Percentiles rank a stretch among this genome's conserved stretches.
phyloP scores from a whole-genome alignment of 1,139 yeast genomes.

The Magnusiomyces suaveolens region DNA sequence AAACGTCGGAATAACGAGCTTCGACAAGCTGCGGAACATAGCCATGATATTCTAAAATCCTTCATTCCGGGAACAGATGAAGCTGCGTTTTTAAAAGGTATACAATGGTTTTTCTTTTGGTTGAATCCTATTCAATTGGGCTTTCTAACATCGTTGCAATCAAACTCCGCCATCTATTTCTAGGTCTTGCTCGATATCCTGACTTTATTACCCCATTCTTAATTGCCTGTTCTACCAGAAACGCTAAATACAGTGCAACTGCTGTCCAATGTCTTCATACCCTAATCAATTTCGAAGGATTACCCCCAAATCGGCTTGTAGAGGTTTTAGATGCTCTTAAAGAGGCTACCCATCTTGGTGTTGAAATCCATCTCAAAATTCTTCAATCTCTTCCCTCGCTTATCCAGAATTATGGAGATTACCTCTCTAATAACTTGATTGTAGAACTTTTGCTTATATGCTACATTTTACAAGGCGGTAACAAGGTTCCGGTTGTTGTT shows the following conservation, averaged over 20 bases:
- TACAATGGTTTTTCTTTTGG: no score
- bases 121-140: slow-evolving; percentile 7
- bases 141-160: slow-evolving; percentile 21
- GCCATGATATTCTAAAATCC: slow-evolving; percentile 42
- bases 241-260: slow-evolving; percentile 60
- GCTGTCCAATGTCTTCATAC: slow-evolving; percentile 63
- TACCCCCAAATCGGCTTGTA: slow-evolving; percentile 46
- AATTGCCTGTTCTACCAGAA: slow-evolving; percentile 62
- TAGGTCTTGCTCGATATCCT: slow-evolving; percentile 36
- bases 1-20: slow-evolving; percentile 62
- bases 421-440: slow-evolving; percentile 48
- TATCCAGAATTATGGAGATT: slow-evolving; percentile 50
- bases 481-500: slow-evolving; percentile 66
- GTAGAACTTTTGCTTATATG: slow-evolving; percentile 59
- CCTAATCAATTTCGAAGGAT: slow-evolving; percentile 42
- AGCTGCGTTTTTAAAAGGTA: slow-evolving; percentile 28
- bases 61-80: slow-evolving; percentile 27
- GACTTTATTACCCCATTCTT: slow-evolving; percentile 62
- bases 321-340: slow-evolving; percentile 54
- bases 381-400: slow-evolving; percentile 74
- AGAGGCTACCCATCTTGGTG: slow-evolving; percentile 67
- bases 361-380: slow-evolving; percentile 80
- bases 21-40: slow-evolving; percentile 53
- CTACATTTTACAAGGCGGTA: slow-evolving; percentile 57
- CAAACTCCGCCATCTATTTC: slow-evolving; percentile 7